phyloP scores from a whole-genome alignment of 2,329 filamentous ascomycete genomes.

The Thyridium curvatum region DNA sequence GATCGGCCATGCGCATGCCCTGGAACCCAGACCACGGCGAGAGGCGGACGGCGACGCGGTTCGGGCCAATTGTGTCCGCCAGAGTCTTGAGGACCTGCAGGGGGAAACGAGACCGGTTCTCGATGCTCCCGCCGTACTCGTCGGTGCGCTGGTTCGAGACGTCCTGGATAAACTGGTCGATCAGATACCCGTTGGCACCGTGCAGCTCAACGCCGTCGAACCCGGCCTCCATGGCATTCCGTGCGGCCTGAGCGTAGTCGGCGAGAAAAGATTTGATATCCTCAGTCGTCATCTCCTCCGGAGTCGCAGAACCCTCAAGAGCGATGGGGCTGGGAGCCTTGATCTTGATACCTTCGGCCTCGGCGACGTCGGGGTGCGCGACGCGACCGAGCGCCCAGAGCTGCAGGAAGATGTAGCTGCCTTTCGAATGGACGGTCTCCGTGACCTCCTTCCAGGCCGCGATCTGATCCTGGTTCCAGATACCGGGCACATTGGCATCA shows the following conservation, averaged over 20 bases:
- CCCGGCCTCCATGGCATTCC: slow-evolving; percentile 45
- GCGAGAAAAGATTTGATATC: slow-evolving; percentile 29
- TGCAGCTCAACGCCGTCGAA: slow-evolving; percentile 40
- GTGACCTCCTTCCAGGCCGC: slow-evolving; percentile 53
- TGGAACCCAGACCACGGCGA: slow-evolving; percentile 51
- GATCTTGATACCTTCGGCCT: slow-evolving; percentile 21
- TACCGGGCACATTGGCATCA: slow-evolving; percentile 45
- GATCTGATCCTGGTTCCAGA: slow-evolving; percentile 48
- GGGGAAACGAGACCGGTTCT: slow-evolving; percentile 44
- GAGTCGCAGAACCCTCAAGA: slow-evolving; percentile 30
- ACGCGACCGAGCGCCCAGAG: slow-evolving; percentile 41
- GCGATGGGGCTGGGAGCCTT: slow-evolving; percentile 33
- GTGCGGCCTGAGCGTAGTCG: slow-evolving; percentile 22
- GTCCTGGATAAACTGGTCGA: slow-evolving; percentile 51
- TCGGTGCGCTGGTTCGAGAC: slow-evolving; percentile 48
- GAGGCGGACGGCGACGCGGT: slow-evolving; percentile 45
- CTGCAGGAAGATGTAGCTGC: slow-evolving; percentile 55
- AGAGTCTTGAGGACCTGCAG: slow-evolving; percentile 47
- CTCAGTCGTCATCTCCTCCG: slow-evolving; percentile 31
- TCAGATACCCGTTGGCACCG: slow-evolving; percentile 31
- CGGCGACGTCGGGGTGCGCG: slow-evolving; percentile 24
- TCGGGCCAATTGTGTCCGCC: slow-evolving; percentile 40
- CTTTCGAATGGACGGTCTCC: slow-evolving; percentile 55
- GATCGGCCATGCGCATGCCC: slow-evolving; percentile 51
- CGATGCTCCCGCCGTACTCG: slow-evolving; percentile 45